Evolutionary conservation across 257 asterid species (phyloP), one percentile per base, ranked within the genome.

Genomic region (Penstemon newberryi): DNA sequence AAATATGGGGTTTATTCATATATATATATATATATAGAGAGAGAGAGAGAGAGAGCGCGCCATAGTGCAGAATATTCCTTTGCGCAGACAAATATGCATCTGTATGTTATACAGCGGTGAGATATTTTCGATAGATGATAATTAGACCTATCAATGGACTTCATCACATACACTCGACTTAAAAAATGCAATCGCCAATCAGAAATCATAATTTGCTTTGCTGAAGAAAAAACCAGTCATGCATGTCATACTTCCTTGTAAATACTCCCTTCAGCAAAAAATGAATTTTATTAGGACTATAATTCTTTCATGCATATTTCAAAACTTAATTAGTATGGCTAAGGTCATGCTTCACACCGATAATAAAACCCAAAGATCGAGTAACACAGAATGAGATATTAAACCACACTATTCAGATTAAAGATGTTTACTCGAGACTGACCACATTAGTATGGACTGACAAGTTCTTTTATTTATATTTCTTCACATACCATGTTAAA

Each of bases 401-500:
- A 52, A 39, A 49, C 19, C 39, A 60, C 56, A 56, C 37, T 38
- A 13, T 33, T 61, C 41, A 65, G 36, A 43, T 70, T 42, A 65
- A 40, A 38, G 15, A 55, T 55, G 59, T 38, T n/a, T n/a, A n/a
- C n/a, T n/a, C 51, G 41, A 62, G 41, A 52, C 33, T 19, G 42
- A 10, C 66, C 44, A 53, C 55, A 67, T 59, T 66, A 36, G 38
- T 45, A 51, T 44, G 60, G 13, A 42, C 19, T 40, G 62, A 67
- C n/a, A 55, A 56, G n/a, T n/a, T 42, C n/a, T 47, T 10, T 50
- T 66, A 54, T 60, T n/a, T 11, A 53, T 11, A 58, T 56, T 9
- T 49, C 19, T 10, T 42, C 54, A 69, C 84, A 60, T 85, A 90
- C 98, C 97, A 91, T 87, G 88, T 94, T 94, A 37, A 94, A n/a